A percentile compares a stretch with the other conserved stretches of the same genome.
phyloP scores from a whole-genome alignment of 1,284 basidiomycete species.

The Neolentinus lepideus region DNA sequence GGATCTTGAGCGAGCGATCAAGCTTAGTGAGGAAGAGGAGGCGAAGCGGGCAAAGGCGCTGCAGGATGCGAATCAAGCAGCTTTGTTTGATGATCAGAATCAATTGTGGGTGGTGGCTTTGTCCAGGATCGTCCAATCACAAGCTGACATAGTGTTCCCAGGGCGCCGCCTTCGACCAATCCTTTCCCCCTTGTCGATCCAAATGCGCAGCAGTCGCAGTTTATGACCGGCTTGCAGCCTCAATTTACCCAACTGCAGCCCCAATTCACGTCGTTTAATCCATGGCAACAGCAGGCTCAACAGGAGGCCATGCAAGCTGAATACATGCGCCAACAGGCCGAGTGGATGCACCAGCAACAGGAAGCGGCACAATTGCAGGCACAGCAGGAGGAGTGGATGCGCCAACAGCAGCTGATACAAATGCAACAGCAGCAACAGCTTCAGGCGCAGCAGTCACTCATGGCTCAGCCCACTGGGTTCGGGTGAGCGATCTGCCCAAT shows the following conservation, averaged over 20 bases:
- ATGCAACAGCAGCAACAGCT: conserved; percentile 32
- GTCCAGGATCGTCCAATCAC: not conserved
- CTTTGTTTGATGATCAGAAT: conserved; percentile 82
- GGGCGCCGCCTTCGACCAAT: conserved; percentile 32
- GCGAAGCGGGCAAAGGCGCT: conserved; percentile 59
- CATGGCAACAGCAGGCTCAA: conserved; percentile 93
- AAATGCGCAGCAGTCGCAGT: conserved; percentile 22
- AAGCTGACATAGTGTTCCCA: conserved; percentile 10
- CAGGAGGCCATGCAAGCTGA: conserved; percentile 77
- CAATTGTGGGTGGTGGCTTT: conserved; percentile 48
- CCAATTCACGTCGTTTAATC: conserved; percentile 87
- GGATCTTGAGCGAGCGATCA: conserved; percentile 75
- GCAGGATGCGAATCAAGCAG: conserved; percentile 68
- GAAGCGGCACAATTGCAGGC: conserved; percentile 34
- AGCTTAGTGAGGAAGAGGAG: conserved; percentile 86
- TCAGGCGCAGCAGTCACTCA: conserved; percentile 39
- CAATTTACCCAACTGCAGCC: conserved; percentile 67
- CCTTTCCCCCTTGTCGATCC: conserved; percentile 68
- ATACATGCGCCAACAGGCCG: conserved; percentile 68
- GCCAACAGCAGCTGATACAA: conserved; percentile 42
- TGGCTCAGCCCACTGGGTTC: conserved; percentile 65
- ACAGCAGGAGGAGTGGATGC: conserved; percentile 28
- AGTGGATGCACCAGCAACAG: conserved; percentile 53
- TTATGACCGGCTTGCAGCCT: conserved; percentile 53
- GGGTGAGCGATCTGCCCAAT: conserved; percentile 32